Percentiles rank a stretch among this genome's conserved stretches.
These are phyloP conservation scores for Fusarium mundagurra DNA, from an alignment of 2,329 filamentous ascomycete species.

Conservation along the genomic window DNA sequence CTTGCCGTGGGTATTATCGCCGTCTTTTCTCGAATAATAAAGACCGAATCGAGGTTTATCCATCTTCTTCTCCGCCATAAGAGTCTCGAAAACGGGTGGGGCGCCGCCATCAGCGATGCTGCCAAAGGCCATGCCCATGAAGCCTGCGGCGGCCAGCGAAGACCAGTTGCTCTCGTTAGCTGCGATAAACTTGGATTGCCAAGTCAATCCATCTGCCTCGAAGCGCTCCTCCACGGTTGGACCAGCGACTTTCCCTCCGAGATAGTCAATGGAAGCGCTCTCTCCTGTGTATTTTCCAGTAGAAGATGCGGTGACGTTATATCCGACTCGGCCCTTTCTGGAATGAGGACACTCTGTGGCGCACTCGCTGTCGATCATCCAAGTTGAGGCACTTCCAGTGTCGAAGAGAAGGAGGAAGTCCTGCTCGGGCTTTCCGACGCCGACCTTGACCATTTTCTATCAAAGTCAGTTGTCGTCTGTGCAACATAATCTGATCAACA, in stretches of 20 bases:
- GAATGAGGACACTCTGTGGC: constrained; percentile 41
- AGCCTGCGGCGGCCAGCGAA: constrained; percentile 46
- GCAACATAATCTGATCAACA: background rate
- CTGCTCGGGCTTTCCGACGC: constrained; percentile 43
- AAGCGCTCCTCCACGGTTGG: constrained; percentile 44
- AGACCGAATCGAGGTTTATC: constrained; percentile 47
- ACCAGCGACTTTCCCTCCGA: constrained; percentile 45
- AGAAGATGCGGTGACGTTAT: constrained; percentile 41
- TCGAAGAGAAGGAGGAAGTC: constrained; percentile 46
- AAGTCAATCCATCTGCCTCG: constrained; percentile 24
- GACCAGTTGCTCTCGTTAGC: constrained; percentile 45
- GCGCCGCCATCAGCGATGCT: constrained; percentile 45
- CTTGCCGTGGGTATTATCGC: background rate
- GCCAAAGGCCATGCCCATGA: constrained; percentile 49
- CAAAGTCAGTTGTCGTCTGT: background rate
- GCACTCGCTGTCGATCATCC: constrained; percentile 45
- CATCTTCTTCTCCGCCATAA: constrained; percentile 44
- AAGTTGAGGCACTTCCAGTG: constrained; percentile 49
- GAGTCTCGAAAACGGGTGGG: constrained; percentile 46
- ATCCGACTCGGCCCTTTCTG: constrained; percentile 41
- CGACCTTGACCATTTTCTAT: constrained; percentile 17
- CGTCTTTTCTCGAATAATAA: constrained; percentile 41
- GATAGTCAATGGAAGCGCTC: constrained; percentile 42
- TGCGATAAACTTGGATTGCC: constrained; percentile 45
- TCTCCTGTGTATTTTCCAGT: constrained; percentile 37